These are phyloP conservation scores for Polygonum aviculare DNA, from an alignment of 148 eudicot species.

Conservation along the genomic window DNA sequence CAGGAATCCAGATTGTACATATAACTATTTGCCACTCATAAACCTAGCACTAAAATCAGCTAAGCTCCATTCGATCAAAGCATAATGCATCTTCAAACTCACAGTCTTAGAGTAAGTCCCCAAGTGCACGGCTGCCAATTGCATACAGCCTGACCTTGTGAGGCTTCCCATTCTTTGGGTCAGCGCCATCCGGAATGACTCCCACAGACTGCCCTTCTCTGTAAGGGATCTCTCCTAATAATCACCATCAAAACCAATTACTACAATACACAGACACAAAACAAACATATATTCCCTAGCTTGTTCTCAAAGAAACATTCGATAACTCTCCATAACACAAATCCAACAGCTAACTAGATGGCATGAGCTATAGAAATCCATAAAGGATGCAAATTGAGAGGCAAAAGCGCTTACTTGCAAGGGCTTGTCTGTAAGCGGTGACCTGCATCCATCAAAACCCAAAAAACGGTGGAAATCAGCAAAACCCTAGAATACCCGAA, in stretches of 20 bases:
- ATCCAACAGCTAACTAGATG: background rate
- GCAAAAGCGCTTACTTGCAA: conserved; percentile 36
- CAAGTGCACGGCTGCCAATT: conserved; percentile 96
- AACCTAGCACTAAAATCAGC: background rate
- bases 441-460: too few species aligned
- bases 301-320: background rate
- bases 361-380: background rate
- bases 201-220: conserved; percentile 98
- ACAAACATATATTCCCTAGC: background rate
- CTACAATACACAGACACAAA: background rate
- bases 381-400: background rate
- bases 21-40: too few species aligned
- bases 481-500: too few species aligned
- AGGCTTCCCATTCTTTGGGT: conserved; percentile 97
- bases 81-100: conserved; percentile 18
- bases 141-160: conserved; percentile 96
- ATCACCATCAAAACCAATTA: background rate
- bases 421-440: conserved; percentile 73
- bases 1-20: too few species aligned
- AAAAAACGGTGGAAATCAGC: too few species aligned
- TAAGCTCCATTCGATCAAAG: background rate
- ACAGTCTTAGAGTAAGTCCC: conserved; percentile 96
- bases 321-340: background rate
- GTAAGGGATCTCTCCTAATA: conserved; percentile 84
- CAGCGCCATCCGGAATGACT: conserved; percentile 81